Base-by-base conservation (phyloP, 768 basidiomycete species). In the Lactarius sanguifluus region DNA sequence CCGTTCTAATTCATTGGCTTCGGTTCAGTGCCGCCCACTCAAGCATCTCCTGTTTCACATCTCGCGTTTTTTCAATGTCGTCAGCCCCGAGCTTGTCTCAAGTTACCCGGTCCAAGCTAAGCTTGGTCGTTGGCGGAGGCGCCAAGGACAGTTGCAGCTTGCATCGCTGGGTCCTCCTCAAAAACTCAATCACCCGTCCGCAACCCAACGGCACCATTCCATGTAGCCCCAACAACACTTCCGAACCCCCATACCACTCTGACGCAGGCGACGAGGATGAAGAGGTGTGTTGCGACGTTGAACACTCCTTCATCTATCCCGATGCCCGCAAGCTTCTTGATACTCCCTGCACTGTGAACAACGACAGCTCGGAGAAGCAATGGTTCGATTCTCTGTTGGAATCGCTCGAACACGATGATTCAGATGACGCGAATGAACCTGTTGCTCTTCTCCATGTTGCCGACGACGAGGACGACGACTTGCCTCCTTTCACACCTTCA, bases 121-220 rank as follows among this genome's bases (percentile, higher is more conserved):
- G 87, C 70, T 76, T 82, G 70, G 88, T 85, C 73, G 75, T 83
- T 72, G 82, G 82, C 64, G 77, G 79, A 74, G 76, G 80, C 71
- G 70, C 71, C 70, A 86, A 83, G 79, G 88, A 90, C 79, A 85
- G 77, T 70, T 82, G 83, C 81, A 90, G 86, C 78, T 83, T 93
- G 79, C 90, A 91, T 74, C 90, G 91, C 75, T 92, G 89, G 90
- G 91, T 94, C 61, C 82, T 94, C 65, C 83, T 93, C 74, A 92
- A 92, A 88, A 94, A 93, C 76, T 91, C 89, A 36, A 82, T 92
- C 69, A 77, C 85, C 70, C 81, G 81, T 71, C 82, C 86, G 68
- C 81, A 83, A 60, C 78, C 81, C 69, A 68, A 77, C 72, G 76
- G 76, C 70, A 57, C 80, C 62, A 72, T 79, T 63, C 71, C 75